Evolutionary conservation across 164 flowering plant species (phyloP).

Genomic region (Vitis vinifera): DNA sequence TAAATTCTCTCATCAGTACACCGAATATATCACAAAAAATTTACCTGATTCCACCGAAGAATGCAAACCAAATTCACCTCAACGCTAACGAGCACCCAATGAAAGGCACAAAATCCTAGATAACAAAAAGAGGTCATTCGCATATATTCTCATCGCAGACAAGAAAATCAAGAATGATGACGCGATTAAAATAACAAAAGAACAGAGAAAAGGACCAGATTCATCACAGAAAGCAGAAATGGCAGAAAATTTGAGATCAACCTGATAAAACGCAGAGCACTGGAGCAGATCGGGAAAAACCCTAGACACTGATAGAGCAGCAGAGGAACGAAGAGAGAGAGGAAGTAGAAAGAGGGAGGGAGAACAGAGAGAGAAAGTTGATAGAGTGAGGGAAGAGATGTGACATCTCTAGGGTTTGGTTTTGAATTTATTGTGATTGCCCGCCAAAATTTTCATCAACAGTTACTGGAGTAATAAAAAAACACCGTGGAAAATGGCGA

Average conservation of each 20-base stretch:
- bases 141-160: background rate
- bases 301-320: conserved; percentile 12
- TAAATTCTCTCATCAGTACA: background rate
- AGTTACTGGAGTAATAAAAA: background rate
- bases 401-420: conserved; percentile 37
- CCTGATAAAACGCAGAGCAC: background rate
- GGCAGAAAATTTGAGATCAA: background rate
- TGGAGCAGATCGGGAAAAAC: background rate
- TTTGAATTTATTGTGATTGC: conserved; percentile 40
- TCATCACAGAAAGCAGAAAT: background rate
- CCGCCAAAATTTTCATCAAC: conserved; percentile 44
- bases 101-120: background rate
- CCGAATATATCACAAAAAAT: background rate
- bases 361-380: background rate
- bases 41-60: conserved; percentile 6
- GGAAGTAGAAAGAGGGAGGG: background rate
- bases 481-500: too few species aligned
- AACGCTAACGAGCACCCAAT: background rate
- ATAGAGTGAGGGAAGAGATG: background rate
- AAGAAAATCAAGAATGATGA: background rate
- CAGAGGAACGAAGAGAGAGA: conserved; percentile 11
- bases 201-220: background rate
- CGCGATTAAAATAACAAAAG: background rate
- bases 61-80: background rate
- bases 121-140: background rate